Conservation (phyloP, 2,329 filamentous ascomycete species). For the Rutstroemia sp. region DNA sequence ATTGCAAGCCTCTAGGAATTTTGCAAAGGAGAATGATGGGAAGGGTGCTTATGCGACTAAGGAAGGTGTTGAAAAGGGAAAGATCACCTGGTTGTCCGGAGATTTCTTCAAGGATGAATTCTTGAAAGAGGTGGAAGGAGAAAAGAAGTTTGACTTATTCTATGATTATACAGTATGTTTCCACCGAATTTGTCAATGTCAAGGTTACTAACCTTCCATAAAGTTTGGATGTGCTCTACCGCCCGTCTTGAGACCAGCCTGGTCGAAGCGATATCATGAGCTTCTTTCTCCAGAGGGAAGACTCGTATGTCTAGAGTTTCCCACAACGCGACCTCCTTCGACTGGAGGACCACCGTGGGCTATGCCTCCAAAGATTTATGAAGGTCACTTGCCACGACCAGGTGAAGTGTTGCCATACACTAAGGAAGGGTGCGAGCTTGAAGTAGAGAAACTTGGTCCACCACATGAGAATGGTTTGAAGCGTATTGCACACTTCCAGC, state of each 20-base stretch:
- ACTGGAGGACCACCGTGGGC: slow-evolving; percentile 68
- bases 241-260: slow-evolving; percentile 42
- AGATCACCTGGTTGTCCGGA: slow-evolving; percentile 47
- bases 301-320: slow-evolving; percentile 68
- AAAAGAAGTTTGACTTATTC: slow-evolving; percentile 53
- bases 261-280: slow-evolving; percentile 45
- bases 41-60: slow-evolving; percentile 36
- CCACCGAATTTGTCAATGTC: neutral
- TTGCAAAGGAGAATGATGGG: slow-evolving; percentile 25
- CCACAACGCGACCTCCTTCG: slow-evolving; percentile 59
- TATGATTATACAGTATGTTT: slow-evolving; percentile 54
- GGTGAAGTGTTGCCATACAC: slow-evolving; percentile 60
- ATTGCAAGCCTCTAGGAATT: slow-evolving; percentile 12
- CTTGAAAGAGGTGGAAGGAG: slow-evolving; percentile 35
- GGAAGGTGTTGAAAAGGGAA: slow-evolving; percentile 40
- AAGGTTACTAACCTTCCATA: slow-evolving; percentile 5
- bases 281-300: slow-evolving; percentile 44
- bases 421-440: slow-evolving; percentile 42
- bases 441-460: slow-evolving; percentile 37
- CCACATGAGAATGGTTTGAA: slow-evolving; percentile 34
- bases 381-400: slow-evolving; percentile 62
- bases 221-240: slow-evolving; percentile 58
- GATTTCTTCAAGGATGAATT: slow-evolving; percentile 63
- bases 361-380: slow-evolving; percentile 60
- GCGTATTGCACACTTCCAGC: slow-evolving; percentile 43